A percentile compares a stretch with the other conserved stretches of the same genome.
Conservation (phyloP, 1,284 basidiomycete genomes). For the Moesziomyces sp. region DNA sequence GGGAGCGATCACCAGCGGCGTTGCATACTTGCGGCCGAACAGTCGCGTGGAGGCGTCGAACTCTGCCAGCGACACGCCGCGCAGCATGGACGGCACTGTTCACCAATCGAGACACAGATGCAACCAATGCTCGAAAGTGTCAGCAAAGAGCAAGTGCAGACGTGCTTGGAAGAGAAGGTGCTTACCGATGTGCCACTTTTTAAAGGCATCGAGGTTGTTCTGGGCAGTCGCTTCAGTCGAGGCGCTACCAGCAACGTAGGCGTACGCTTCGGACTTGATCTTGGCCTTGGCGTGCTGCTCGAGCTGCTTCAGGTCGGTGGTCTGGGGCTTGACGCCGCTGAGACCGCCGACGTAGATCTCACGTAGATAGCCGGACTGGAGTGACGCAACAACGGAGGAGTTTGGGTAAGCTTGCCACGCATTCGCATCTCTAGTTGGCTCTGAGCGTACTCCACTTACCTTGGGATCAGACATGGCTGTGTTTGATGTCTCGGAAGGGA, state of each 20-base stretch:
- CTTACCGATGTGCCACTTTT: constrained; percentile 53
- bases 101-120: background rate
- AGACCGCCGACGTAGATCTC: constrained; percentile 58
- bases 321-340: constrained; percentile 35
- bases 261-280: constrained; percentile 48
- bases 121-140: background rate
- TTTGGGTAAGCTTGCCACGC: background rate
- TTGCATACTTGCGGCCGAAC: constrained; percentile 49
- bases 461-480: constrained; percentile 36
- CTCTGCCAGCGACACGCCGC: constrained; percentile 34
- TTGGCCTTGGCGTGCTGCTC: constrained; percentile 46
- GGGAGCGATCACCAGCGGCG: constrained; percentile 56
- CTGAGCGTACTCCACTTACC: constrained; percentile 4
- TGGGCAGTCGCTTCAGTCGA: constrained; percentile 47
- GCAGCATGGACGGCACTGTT: constrained; percentile 48
- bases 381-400: background rate
- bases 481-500: too few species aligned
- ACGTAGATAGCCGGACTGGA: constrained; percentile 43
- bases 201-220: constrained; percentile 48
- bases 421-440: background rate
- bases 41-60: constrained; percentile 38
- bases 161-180: background rate
- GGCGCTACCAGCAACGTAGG: constrained; percentile 59
- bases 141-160: background rate
- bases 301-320: constrained; percentile 43